A percentile compares a stretch with the other conserved stretches of the same genome.
Evolutionary conservation across 768 basidiomycete species (phyloP).

Genomic region (Trametes coccinea): DNA sequence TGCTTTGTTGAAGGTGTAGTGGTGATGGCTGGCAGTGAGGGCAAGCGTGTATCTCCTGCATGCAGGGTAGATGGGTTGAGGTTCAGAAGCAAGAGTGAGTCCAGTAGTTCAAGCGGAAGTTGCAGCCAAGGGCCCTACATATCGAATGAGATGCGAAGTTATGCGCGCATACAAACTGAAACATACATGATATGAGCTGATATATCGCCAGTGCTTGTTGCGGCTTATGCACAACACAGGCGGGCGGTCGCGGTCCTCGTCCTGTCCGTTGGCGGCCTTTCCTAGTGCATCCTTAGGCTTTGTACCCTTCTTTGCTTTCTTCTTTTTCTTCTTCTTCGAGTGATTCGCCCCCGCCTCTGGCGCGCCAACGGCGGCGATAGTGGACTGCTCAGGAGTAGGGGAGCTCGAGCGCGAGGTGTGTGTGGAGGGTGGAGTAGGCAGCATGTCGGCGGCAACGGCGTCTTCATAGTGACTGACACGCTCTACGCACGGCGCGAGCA

Average conservation of each 20-base stretch:
- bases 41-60: conserved; percentile 44
- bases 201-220: conserved; percentile 94
- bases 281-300: conserved; percentile 41
- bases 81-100: conserved; percentile 78
- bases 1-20: conserved; percentile 34
- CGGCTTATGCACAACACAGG: conserved; percentile 83
- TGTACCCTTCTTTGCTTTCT: conserved; percentile 67
- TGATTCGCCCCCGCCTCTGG: conserved; percentile 31
- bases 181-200: conserved; percentile 87
- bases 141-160: background rate
- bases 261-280: conserved; percentile 25
- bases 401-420: conserved; percentile 30
- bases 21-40: conserved; percentile 32
- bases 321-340: conserved; percentile 63
- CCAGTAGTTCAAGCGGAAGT: conserved; percentile 81
- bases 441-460: background rate
- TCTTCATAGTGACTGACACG: background rate
- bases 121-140: conserved; percentile 88
- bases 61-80: conserved; percentile 68
- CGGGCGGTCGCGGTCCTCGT: conserved; percentile 49
- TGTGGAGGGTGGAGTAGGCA: conserved; percentile 25
- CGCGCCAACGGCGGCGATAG: conserved; percentile 27
- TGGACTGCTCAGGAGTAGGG: conserved; percentile 18
- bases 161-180: conserved; percentile 1
- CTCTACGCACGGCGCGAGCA: background rate